These are phyloP conservation scores for Blastocrithidia nonstop DNA, from an alignment of 208 protist genomes.

Conservation along the genomic window DNA sequence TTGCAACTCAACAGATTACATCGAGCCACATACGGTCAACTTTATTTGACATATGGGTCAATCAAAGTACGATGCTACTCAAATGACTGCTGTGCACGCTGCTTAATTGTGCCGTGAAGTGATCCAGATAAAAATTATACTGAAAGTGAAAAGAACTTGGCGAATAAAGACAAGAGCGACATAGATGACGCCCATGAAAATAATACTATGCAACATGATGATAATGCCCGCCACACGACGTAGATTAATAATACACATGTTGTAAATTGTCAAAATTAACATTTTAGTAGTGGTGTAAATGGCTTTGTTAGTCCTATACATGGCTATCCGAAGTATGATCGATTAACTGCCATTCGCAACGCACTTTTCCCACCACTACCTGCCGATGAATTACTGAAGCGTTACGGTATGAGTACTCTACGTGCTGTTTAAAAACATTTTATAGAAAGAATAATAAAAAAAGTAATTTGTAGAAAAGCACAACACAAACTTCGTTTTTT, in stretches of 20 bases:
- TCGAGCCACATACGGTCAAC: conserved; percentile 55
- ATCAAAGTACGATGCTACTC: conserved; percentile 82
- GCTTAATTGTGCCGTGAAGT: conserved; percentile 48
- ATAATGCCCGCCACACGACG: no score
- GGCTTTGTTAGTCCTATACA: not conserved
- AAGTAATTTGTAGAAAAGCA: no score
- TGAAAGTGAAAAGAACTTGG: no score
- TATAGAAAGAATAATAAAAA: no score
- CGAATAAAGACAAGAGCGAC: no score
- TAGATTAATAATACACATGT: no score
- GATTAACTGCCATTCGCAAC: conserved; percentile 27
- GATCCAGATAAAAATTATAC: conserved; percentile 3
- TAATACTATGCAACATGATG: no score
- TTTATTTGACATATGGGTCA: conserved; percentile 80
- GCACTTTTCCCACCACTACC: conserved; percentile 56
- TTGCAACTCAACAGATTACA: conserved; percentile 35
- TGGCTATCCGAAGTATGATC: conserved; percentile 53
- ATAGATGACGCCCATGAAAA: not conserved
- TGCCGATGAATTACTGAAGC: conserved; percentile 44
- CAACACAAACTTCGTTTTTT: no score
- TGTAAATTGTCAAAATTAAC: no score
- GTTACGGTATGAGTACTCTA: conserved; percentile 37
- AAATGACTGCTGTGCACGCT: conserved; percentile 69
- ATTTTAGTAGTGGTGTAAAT: no score
- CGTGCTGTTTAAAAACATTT: not conserved